Conservation (phyloP, 2,329 filamentous ascomycete genomes). For the Fusarium acutatum region DNA sequence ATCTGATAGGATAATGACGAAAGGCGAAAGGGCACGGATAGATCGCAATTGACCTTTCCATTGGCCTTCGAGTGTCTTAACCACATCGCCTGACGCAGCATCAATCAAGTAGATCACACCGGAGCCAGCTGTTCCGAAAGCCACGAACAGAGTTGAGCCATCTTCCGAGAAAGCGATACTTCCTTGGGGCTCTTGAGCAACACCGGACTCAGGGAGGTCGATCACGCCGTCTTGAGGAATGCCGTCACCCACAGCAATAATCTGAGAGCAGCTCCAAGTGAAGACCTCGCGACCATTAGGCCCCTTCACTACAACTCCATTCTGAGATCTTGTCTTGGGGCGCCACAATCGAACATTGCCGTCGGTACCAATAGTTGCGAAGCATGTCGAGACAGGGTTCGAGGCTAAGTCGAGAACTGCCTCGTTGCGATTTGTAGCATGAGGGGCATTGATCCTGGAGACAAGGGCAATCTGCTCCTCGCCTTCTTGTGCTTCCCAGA, state of each 20-base stretch:
- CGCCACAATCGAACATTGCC: constrained; percentile 82
- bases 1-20: constrained; percentile 78
- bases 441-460: constrained; percentile 84
- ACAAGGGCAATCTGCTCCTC: constrained; percentile 75
- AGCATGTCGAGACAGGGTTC: constrained; percentile 74
- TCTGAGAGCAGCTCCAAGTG: constrained; percentile 77
- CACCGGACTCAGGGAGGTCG: constrained; percentile 38
- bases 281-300: constrained; percentile 66
- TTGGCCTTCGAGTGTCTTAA: constrained; percentile 72
- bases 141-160: constrained; percentile 81
- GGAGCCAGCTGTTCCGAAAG: constrained; percentile 62
- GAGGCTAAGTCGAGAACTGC: constrained; percentile 77
- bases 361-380: constrained; percentile 88
- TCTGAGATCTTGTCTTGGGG: constrained; percentile 73
- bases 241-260: constrained; percentile 61
- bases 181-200: constrained; percentile 59
- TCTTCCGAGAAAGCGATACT: constrained; percentile 83
- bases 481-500: constrained; percentile 77
- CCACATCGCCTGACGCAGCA: constrained; percentile 71
- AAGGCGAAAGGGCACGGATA: constrained; percentile 76
- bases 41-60: constrained; percentile 71
- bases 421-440: constrained; percentile 65
- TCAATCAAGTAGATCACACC: constrained; percentile 81
- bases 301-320: constrained; percentile 72
- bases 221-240: constrained; percentile 54